Conservation (phyloP, 2,329 filamentous ascomycete genomes). For the Xylaria sp. region DNA sequence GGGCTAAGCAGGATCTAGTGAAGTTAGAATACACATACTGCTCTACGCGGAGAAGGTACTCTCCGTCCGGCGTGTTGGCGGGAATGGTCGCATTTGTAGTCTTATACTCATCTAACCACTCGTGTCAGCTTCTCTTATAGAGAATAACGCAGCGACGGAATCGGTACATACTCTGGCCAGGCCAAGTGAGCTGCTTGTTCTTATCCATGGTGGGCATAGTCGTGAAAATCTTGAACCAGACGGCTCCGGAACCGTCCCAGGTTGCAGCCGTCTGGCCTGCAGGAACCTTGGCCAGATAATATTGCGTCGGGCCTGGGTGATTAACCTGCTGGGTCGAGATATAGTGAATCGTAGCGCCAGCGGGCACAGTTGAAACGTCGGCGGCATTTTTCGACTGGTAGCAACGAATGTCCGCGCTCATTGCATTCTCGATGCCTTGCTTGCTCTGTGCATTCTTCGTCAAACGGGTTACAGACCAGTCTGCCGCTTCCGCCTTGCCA, state of each 20-base stretch:
- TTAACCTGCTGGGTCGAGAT: not conserved
- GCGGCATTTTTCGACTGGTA: too few relatives aligned
- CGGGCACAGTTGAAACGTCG: too few relatives aligned
- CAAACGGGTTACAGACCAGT: too few relatives aligned
- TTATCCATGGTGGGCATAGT: too few relatives aligned
- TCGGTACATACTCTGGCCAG: not conserved
- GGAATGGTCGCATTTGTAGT: not conserved
- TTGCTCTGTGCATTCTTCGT: too few relatives aligned
- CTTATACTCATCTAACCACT: not conserved
- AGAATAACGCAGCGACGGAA: not conserved
- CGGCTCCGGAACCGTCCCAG: not conserved
- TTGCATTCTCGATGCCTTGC: too few relatives aligned
- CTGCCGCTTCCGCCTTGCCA: too few relatives aligned
- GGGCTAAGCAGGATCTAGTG: not conserved
- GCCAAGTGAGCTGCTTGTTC: not conserved
- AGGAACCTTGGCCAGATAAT: not conserved
- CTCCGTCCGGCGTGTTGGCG: not conserved
- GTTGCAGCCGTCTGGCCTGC: not conserved
- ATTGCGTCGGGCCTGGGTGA: not conserved
- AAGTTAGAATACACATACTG: not conserved
- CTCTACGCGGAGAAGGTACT: not conserved
- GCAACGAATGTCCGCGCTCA: too few relatives aligned
- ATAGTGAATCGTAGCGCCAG: too few relatives aligned
- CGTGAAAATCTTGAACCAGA: constrained; percentile 1
- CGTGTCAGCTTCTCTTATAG: not conserved